Evolutionary conservation across 345 rosid genomes (phyloP), one percentile per base, ranked within the genome.

Genomic region (Hirschfeldia incana): DNA sequence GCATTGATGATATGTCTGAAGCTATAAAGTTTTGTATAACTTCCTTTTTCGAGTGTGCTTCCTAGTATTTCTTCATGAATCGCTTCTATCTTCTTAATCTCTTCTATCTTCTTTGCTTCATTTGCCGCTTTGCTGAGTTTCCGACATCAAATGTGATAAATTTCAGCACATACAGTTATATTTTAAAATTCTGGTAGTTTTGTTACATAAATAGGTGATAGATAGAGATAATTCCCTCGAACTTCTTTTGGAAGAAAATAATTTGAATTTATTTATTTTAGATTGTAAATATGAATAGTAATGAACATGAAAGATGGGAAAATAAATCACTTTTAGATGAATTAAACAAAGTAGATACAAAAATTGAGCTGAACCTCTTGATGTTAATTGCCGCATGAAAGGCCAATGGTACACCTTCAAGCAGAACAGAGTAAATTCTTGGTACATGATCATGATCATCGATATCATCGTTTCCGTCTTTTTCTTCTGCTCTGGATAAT

Each of bases 11-110:
- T 73, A 79, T 92, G 89, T 67, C 83, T 91, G 86, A 92, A 92
- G 87, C 98, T 94, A 84, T 92, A 88, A 29, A 94, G 87, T 82
- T 85, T 92, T 74, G 59, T 83, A 84, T 94, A 94, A 84, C 88
- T 92, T 80, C 89, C 97, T 0, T 53, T 73, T 36, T 85, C 88
- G 15, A 90, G 83, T 65, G 82, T 83, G 73, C 81, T 87, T 71
- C 66, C 80, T 3, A 91, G 92, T 78, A 94, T 84, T 39, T 84
- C 76, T 69, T 91, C 88, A 11, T 94, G 98, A 79, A 79, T 81
- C 65, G 85, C 85, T 73, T 80, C 86, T 82, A 90, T 81, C 51
- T 72, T 77, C 85, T 81, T 86, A 79, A 79, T 81, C 63, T 86
- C 85, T 73, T 80, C 86, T 82, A 90, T 81, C 51, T 72, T 77